Evolutionary conservation across 306 rosid species (phyloP), one percentile per base, ranked within the genome.

Genomic region (Rosa rugosa): DNA sequence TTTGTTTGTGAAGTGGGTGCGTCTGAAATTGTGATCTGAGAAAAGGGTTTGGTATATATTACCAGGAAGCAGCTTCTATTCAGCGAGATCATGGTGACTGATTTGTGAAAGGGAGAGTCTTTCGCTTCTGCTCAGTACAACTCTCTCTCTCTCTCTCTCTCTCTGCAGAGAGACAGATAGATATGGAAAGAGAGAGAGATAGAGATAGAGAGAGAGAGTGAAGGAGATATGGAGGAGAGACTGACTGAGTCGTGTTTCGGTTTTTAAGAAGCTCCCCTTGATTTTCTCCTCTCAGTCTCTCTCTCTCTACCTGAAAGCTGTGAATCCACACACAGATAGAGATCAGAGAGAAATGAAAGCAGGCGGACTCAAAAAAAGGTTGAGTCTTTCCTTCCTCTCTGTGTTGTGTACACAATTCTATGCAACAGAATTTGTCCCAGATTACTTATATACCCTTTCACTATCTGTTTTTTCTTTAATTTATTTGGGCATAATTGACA

Each of bases 11-110:
- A 76, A 80, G 70, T 74, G 79, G 56, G 73, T 42, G 79, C 6
- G 71, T 16, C 23, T 22, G 45, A 82, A 77, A 49, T 42, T 4
- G 25, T 36, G 79, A 83, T 65, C 67, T 69, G 77, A 76, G 47
- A 77, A 75, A 77, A 64, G 80, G 82, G 79, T 72, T 71, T 56
- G 54, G 41, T 59, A 63, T 34, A 71, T 31, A 49, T 20, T 87
- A 92, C 96, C 97, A 85, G 73, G 65, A 90, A 85, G 65, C 84
- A 70, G 85, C 82, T 75, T 81, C 85, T 75, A n/a, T 38, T 76
- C 44, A 84, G 79, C 57, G 97, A 89, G 77, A 88, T 76, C 91
- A 89, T 88, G 83, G 75, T 62, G 78, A 80, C 77, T 38, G 86
- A 85, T 82, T 22, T 81, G 82, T 53, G 75, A 50, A 85, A 56